Base-by-base conservation (phyloP, 371 early-diverging fungal species). In the Basidiobolus meristosporus region DNA sequence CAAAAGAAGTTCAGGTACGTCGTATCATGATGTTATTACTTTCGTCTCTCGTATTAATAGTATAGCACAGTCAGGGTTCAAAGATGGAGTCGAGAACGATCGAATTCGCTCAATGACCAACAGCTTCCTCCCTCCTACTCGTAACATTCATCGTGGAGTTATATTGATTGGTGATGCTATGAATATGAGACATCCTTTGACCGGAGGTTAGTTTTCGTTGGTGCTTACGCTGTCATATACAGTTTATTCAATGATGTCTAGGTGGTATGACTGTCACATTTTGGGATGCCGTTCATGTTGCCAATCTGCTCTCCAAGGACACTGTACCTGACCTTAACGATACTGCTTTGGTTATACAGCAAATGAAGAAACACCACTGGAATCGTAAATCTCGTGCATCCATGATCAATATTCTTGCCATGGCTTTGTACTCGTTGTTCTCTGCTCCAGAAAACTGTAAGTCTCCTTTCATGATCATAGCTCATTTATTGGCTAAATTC, bases 191-290 rank as follows among this genome's bases (percentile, higher is more conserved):
- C 90, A 90, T 43, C 91, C 92, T 10, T 57, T 96, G 33, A 93
- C 93, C 1, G 93, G 96, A 34, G 53, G 52, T 44, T 37, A 10
- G 19, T 29, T 15, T 6, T 9, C 11, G 14, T 23, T 14, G 16
- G 9, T 9, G 9, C 10, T 23, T 1, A 31, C n/a, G n/a, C n/a
- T n/a, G n/a, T n/a, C n/a, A n/a, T n/a, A n/a, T n/a, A 50, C 2
- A 16, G 10, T 20, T 28, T 14, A 32, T 29, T 36, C 12, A 23
- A 14, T 6, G 22, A n/a, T 39, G 6, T 16, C 12, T 11, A 44
- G 59, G 77, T 41, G 96, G 96, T 14, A 95, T 95, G 96, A 92
- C 96, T 0, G 85, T 95, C 0, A 95, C 81, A 1, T 60, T 90
- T 26, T 77, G 77, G 62, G 96, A 95, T 56, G 83, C 85, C 3